Evolutionary conservation across 495 filamentous ascomycete genomes (phyloP).

Genomic region (Mytilinidion resinicola): DNA sequence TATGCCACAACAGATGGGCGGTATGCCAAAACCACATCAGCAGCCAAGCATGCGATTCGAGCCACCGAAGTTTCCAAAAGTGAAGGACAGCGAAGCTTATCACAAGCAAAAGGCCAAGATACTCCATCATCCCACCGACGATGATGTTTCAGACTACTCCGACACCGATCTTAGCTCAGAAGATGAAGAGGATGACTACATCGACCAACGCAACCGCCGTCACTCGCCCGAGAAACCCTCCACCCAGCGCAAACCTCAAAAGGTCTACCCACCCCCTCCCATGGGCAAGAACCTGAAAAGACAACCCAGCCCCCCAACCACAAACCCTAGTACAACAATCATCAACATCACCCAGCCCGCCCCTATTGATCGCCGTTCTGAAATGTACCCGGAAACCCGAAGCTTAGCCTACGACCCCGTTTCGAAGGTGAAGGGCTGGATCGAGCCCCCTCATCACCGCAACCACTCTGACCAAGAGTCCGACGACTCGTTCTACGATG

Average conservation of each 20-base stretch:
- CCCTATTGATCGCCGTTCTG: not conserved
- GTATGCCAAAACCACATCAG: not conserved
- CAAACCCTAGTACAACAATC: not conserved
- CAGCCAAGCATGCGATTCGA: not conserved
- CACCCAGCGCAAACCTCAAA: too few species aligned
- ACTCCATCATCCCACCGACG: not conserved
- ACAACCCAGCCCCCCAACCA: not conserved
- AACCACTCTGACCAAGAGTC: not conserved
- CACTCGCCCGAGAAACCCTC: too few species aligned
- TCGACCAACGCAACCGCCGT: not conserved
- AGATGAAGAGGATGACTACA: not conserved
- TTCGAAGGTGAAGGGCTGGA: not conserved
- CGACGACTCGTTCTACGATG: not conserved
- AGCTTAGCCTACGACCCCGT: not conserved
- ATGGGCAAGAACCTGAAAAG: not conserved
- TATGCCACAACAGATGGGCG: too few species aligned
- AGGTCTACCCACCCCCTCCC: too few species aligned
- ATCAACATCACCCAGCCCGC: not conserved
- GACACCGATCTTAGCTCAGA: not conserved
- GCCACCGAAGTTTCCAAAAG: not conserved
- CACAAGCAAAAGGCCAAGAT: not conserved
- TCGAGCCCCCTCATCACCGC: not conserved
- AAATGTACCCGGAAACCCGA: not conserved
- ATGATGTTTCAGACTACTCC: not conserved
- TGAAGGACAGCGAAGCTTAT: not conserved